Evolutionary conservation across 139 green algal species (phyloP).

Genomic region (Chlorella sp.): DNA sequence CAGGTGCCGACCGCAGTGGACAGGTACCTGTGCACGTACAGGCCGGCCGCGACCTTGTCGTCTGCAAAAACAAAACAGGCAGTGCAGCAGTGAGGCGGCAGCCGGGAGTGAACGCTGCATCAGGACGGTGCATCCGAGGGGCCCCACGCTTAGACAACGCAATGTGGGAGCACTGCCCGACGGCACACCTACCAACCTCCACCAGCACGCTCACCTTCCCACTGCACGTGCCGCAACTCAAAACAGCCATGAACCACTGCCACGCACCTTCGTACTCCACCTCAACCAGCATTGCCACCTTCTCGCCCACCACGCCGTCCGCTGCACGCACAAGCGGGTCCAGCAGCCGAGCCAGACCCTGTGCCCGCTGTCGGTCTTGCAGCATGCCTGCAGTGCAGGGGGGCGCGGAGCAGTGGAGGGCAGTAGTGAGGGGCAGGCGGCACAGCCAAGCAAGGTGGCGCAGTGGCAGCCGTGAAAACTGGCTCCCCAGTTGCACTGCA

Average conservation of each 20-base stretch:
- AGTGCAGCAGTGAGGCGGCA: no score
- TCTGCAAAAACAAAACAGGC: no score
- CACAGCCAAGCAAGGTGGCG: background rate
- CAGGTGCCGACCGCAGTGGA: slow-evolving; percentile 70
- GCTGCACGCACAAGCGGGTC: slow-evolving; percentile 78
- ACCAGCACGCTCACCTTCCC: no score
- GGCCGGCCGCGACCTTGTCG: slow-evolving; percentile 71
- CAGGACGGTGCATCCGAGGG: no score
- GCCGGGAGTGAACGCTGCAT: no score
- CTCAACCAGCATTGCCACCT: slow-evolving; percentile 91
- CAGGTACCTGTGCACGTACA: slow-evolving; percentile 87
- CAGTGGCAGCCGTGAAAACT: background rate
- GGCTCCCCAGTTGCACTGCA: no score
- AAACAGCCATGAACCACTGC: background rate
- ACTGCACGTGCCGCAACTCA: no score
- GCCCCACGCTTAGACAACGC: no score
- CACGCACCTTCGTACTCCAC: slow-evolving; percentile 72
- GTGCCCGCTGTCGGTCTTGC: slow-evolving; percentile 53
- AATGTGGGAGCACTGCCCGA: no score
- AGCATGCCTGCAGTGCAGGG: slow-evolving; percentile 47
- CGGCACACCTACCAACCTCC: no score
- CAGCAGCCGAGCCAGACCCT: slow-evolving; percentile 58
- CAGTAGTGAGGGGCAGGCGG: background rate
- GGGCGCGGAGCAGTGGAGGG: background rate
- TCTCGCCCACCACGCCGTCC: slow-evolving; percentile 85